Evolutionary conservation across 352 stramenopile species (phyloP).

Genomic region (Phytophthora palmivora): DNA sequence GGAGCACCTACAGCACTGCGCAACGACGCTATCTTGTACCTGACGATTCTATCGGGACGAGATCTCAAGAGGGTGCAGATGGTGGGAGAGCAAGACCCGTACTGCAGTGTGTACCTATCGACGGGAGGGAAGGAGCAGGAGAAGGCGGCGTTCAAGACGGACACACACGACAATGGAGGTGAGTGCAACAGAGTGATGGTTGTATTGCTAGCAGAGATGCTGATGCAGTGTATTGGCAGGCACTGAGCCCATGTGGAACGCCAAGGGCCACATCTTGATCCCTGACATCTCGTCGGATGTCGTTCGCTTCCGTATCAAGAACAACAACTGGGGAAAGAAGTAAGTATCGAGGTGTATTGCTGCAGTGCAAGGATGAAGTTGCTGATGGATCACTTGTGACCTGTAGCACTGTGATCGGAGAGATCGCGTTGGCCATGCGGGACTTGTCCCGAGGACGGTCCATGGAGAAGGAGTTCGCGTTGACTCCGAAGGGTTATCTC

Average conservation of each 20-base stretch:
- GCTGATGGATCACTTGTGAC: constrained; percentile 3
- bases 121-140: constrained; percentile 57
- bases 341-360: constrained; percentile 20
- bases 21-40: constrained; percentile 79
- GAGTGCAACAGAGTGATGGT: constrained; percentile 1
- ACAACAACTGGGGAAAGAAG: constrained; percentile 86
- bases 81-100: constrained; percentile 79
- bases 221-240: constrained; percentile 33
- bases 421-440: constrained; percentile 70
- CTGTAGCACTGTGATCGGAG: constrained; percentile 70
- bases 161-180: constrained; percentile 80
- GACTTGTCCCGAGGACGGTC: constrained; percentile 76
- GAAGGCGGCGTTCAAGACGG: constrained; percentile 72
- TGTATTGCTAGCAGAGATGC: constrained; percentile 1
- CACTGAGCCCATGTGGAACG: constrained; percentile 73
- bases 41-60: constrained; percentile 68
- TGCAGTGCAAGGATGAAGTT: not conserved
- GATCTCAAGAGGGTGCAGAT: constrained; percentile 76
- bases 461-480: constrained; percentile 83
- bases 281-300: constrained; percentile 71
- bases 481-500: constrained; percentile 74
- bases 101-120: constrained; percentile 66
- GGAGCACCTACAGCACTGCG: constrained; percentile 45
- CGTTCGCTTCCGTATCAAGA: constrained; percentile 74
- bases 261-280: constrained; percentile 77